Evolutionary conservation across 371 early-diverging fungal species (phyloP).

Genomic region (Saksenaea vasiformis): DNA sequence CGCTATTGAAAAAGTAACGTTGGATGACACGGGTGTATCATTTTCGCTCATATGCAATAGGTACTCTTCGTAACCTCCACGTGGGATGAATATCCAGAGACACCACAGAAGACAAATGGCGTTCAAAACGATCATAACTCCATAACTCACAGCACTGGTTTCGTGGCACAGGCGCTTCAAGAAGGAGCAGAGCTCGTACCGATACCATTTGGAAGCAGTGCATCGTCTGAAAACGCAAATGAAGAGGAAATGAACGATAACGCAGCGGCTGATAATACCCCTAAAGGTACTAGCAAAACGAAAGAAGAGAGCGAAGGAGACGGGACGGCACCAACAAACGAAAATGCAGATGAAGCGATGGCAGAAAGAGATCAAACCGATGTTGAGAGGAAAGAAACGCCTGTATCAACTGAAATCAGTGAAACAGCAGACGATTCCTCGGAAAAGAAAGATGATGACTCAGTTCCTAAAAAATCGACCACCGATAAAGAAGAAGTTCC

Average conservation of each 20-base stretch:
- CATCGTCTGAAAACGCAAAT: not conserved
- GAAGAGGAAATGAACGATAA: not conserved
- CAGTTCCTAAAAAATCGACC: not conserved
- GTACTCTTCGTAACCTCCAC: constrained; percentile 40
- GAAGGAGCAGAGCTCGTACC: constrained; percentile 25
- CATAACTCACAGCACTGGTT: not conserved
- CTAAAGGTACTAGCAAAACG: not conserved
- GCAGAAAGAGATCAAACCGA: not conserved
- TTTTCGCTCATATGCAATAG: constrained; percentile 8
- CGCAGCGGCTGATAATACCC: not conserved
- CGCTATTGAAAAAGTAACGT: constrained; percentile 58
- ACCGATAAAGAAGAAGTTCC: not conserved
- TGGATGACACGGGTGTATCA: not conserved
- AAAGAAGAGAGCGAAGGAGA: not conserved
- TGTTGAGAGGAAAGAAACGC: not conserved
- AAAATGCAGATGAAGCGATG: not conserved
- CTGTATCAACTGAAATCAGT: not conserved
- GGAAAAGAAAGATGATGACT: not conserved
- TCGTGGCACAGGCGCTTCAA: constrained; percentile 3
- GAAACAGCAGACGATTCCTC: not conserved
- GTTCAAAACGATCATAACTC: not conserved
- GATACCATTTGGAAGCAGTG: constrained; percentile 14
- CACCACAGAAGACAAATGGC: constrained; percentile 14
- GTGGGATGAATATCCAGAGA: constrained; percentile 32
- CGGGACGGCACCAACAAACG: not conserved